Percentiles rank a stretch among this genome's conserved stretches.
phyloP scores from a whole-genome alignment of 495 filamentous ascomycete genomes.

The Penicillium chermesinum region DNA sequence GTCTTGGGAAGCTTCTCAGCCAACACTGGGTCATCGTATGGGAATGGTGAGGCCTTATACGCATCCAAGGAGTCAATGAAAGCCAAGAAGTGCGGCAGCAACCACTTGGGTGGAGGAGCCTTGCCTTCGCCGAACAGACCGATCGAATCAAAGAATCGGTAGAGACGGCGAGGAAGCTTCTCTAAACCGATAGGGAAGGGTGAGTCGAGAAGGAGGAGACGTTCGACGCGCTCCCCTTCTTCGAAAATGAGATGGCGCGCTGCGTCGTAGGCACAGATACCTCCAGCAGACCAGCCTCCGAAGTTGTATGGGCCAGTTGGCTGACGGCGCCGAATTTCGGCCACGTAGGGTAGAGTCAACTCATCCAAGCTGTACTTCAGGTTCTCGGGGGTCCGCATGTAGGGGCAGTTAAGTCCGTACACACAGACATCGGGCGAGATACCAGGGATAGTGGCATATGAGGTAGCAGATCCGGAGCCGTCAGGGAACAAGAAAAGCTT shows the following conservation, averaged over 20 bases:
- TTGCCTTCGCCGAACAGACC: conserved; percentile 71
- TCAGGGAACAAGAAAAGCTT: conserved; percentile 49
- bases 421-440: conserved; percentile 51
- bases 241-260: conserved; percentile 64
- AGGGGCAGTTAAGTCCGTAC: conserved; percentile 62
- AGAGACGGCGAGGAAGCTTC: conserved; percentile 69
- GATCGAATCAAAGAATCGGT: conserved; percentile 72
- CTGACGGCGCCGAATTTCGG: conserved; percentile 66
- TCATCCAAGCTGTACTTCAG: conserved; percentile 52
- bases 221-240: conserved; percentile 62
- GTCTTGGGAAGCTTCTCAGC: conserved; percentile 51
- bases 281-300: conserved; percentile 80
- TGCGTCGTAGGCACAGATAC: conserved; percentile 83
- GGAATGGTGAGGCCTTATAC: conserved; percentile 54
- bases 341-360: conserved; percentile 54
- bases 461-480: conserved; percentile 50
- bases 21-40: conserved; percentile 38
- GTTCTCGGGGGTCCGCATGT: conserved; percentile 57
- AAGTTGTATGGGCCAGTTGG: conserved; percentile 66
- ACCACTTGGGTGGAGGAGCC: conserved; percentile 66
- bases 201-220: conserved; percentile 76
- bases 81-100: conserved; percentile 77
- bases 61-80: conserved; percentile 70
- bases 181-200: conserved; percentile 74
- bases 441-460: conserved; percentile 56